These are phyloP conservation scores for Inga laurina DNA, from an alignment of 306 rosid species.

Conservation along the genomic window DNA sequence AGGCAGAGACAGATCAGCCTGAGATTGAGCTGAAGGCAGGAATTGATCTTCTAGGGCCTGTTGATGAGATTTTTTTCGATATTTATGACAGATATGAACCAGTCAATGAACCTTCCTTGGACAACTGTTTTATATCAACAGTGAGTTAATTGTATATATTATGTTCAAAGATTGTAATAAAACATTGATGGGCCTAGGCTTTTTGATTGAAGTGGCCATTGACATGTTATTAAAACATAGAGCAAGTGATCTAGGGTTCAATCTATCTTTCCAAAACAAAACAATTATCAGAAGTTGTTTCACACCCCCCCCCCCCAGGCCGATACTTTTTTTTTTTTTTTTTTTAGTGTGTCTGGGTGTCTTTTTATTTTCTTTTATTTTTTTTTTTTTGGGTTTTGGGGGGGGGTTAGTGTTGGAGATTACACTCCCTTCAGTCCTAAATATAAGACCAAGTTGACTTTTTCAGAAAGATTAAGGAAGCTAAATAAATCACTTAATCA, in stretches of 20 bases:
- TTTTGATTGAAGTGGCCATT: neutral
- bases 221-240: neutral
- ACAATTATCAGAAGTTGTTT: neutral
- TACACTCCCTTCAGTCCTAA: too few species aligned
- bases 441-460: too few species aligned
- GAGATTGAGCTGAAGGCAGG: slow-evolving; percentile 88
- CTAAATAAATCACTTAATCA: too few species aligned
- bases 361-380: neutral
- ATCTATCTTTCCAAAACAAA: neutral
- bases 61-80: slow-evolving; percentile 91
- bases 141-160: slow-evolving; percentile 48
- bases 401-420: neutral
- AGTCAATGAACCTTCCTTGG: slow-evolving; percentile 81
- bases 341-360: too few species aligned
- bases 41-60: slow-evolving; percentile 86
- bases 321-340: neutral
- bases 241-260: neutral
- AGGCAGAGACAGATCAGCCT: slow-evolving; percentile 93
- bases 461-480: too few species aligned
- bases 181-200: neutral
- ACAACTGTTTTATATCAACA: slow-evolving; percentile 91
- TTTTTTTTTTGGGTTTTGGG: neutral
- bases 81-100: slow-evolving; percentile 88
- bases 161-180: neutral
- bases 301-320: neutral